Base-by-base conservation (phyloP, 306 rosid genomes). In the Rosa chinensis region DNA sequence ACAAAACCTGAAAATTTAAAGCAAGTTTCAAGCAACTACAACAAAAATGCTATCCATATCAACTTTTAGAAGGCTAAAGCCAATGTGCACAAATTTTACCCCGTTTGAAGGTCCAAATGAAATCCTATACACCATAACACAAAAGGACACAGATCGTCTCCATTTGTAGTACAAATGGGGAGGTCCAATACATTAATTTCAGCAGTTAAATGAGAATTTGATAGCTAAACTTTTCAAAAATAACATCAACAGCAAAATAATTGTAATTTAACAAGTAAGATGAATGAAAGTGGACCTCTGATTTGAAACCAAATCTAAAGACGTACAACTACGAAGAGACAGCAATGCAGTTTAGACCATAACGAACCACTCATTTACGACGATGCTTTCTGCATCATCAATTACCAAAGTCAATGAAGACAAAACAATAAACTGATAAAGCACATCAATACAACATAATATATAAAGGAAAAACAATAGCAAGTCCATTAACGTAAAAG, bases 331-430 rank as follows among this genome's bases (percentile, higher is more conserved):
- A 63, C 2, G 45, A 59, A 40, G 53, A 74, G 66, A 76, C 49
- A 45, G 10, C 71, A 47, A 69, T 69, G 73, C 9, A 28, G 72
- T 76, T 61, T 62, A 75, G 37, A 61, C 70, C 71, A 28, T 25
- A 43, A 59, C 25, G 45, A 75, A 61, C 71, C 28, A 75, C 70
- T 75, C 58, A 75, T 58, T 66, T 40, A 75, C 32, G 45, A 45
- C 10, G 59, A 75, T 44, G 70, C 59, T 59, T 75, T 75, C 59
- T 62, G 52, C 71, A 75, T 10, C 59, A 75, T 75, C 58, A 75
- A 28, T 61, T 45, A 75, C 59, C 70, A 45, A 45, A 23, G 71
- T 44, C 58, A 75, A 44, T 17, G 35, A 75, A 59, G 10, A 39
- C 55, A 16, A 61, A 61, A 49, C 21, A 61, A 75, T 61, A 32